A percentile compares a stretch with the other conserved stretches of the same genome.
These are phyloP conservation scores for Nannochloropsis granulata DNA, from an alignment of 108 stramenopile genomes.

Conservation along the genomic window DNA sequence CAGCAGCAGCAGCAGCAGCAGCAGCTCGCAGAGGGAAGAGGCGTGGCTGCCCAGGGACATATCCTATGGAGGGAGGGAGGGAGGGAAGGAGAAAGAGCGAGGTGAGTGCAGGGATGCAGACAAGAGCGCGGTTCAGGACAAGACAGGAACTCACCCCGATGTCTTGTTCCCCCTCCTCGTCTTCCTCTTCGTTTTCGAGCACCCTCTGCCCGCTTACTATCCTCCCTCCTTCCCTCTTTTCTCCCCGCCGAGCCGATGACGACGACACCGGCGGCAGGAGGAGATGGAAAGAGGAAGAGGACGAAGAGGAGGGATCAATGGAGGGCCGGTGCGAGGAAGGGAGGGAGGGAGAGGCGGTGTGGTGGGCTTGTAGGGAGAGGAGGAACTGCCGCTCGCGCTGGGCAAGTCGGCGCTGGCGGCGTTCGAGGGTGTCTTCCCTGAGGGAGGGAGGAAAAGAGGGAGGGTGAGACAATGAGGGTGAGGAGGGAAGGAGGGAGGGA, in stretches of 20 bases:
- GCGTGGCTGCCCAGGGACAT: not conserved
- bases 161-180: not conserved
- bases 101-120: not conserved
- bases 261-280: too few species aligned
- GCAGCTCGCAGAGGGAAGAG: not conserved
- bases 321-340: not conserved
- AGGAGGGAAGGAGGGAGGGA: not conserved
- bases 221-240: not conserved
- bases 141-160: not conserved
- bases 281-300: too few species aligned
- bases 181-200: not conserved
- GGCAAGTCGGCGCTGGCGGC: not conserved
- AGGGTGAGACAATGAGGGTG: not conserved
- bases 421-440: not conserved
- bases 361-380: not conserved
- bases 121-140: too few species aligned
- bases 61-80: not conserved
- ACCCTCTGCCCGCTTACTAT: not conserved
- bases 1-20: too few species aligned
- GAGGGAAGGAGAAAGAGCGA: not conserved
- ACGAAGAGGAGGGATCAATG: too few species aligned
- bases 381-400: not conserved
- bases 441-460: not conserved
- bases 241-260: too few species aligned
- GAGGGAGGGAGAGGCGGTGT: not conserved